Base-by-base conservation (phyloP, 2,329 filamentous ascomycete genomes). In the Cladophialophora carrionii region DNA sequence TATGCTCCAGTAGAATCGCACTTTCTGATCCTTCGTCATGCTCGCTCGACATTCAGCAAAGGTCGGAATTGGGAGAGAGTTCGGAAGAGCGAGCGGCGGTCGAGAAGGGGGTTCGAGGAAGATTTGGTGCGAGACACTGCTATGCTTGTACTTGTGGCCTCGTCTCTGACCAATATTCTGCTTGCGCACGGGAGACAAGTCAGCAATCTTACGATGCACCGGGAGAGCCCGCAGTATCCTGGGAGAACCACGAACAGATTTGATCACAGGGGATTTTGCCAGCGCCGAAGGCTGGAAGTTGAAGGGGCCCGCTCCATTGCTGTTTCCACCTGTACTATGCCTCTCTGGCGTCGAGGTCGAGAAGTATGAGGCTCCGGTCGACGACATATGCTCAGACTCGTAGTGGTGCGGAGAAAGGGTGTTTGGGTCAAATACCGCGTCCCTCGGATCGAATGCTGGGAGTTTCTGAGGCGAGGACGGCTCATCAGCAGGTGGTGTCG, bases 111-210 rank as follows among this genome's bases (percentile, higher is more conserved):
- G 95, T 76, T 97, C 92, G 72, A 96, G 91, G 78, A 98, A 96
- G 77, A 98, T 96, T 77, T 97, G 93, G 76, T 98, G 93, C 22
- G 91, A 96, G 63, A 99, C 90, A 76, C 91, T 96, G 76, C 91
- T 96, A 80, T 98, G 94, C 76, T 97, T 96, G 84, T 99, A 99
- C 76, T 95, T 92, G 81, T 99, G 95, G 68, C 95, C 95, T 67
- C 94, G 89, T 70, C 95, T 88, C 78, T 96, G 91, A 69, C 93
- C 93, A 69, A 97, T 87, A 72, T 92, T 94, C 89, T 96, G 76
- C 24, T 60, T 66, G 32, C 22, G 17, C 48, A 41, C 22, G 29
- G 29, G n/a, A 24, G 12, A 32, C 22, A 49, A 63, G 61, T 72
- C 58, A 75, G 69, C 72, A 71, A 68, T 32, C 63, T n/a, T 48